Base-by-base conservation (phyloP, 306 rosid species). In the Glycyrrhiza uralensis region DNA sequence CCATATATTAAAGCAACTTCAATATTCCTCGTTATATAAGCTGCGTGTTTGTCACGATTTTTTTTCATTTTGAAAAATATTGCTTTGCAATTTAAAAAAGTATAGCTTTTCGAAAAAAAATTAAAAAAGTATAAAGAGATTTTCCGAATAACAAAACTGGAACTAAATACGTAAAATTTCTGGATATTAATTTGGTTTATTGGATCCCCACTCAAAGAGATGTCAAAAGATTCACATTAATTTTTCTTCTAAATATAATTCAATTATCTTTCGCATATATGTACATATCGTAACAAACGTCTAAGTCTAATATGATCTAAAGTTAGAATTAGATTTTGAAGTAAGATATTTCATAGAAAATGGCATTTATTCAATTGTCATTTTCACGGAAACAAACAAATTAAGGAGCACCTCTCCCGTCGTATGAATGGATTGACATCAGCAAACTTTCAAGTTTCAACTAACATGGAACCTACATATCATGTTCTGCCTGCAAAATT, bases 391-490 rank as follows among this genome's bases (percentile, higher is more conserved):
- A 74, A 30, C 36, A 74, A 74, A 79, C 71, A 59, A n/a, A n/a
- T n/a, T n/a, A n/a, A 63, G 28, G 38, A 64, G 28, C 72, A 78
- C 81, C 81, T 69, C 80, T 57, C 78, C 38, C 39, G 55, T 69
- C 74, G 49, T 22, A 82, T 63, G 78, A 78, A 78, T 74, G 65
- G 61, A 71, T 60, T 64, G 68, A 72, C 73, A 79, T 75, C 72
- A 75, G 17, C 36, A 64, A 71, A 46, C 51, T 59, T 72, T 77
- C 66, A 72, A 77, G 74, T 67, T 57, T 77, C 74, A 54, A 82
- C 82, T 67, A 73, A 69, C 77, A 79, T 80, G 76, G 80, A 80
- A 75, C 84, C 84, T 75, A 75, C 80, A 75, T 44, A 69, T 67
- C 84, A 80, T 62, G 38, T 80, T 69, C 24, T 80, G 73, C 77